Conservation (phyloP, 2,329 filamentous ascomycete genomes). For the Trichoderma cornu-damae region DNA sequence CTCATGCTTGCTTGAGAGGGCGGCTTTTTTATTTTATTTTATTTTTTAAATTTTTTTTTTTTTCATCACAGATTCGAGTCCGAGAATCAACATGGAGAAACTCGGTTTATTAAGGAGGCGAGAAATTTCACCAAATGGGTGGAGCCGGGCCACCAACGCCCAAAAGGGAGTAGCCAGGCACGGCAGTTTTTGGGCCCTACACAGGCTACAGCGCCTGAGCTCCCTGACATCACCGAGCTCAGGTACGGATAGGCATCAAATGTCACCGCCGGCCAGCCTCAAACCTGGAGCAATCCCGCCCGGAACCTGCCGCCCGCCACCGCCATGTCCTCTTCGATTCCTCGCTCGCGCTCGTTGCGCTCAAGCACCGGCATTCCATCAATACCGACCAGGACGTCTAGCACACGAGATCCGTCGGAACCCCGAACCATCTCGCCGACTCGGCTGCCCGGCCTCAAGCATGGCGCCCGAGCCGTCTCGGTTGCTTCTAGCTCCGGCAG, state of each 20-base stretch:
- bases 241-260: neutral
- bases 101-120: no score
- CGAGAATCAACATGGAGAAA: neutral
- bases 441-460: slow-evolving; percentile 44
- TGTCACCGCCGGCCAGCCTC: slow-evolving; percentile 1
- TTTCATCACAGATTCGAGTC: no score
- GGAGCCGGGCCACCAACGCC: neutral
- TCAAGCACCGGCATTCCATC: slow-evolving; percentile 21
- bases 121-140: no score
- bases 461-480: slow-evolving; percentile 33
- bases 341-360: slow-evolving; percentile 46
- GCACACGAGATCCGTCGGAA: slow-evolving; percentile 23
- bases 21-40: no score
- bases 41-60: no score
- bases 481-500: slow-evolving; percentile 23
- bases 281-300: neutral
- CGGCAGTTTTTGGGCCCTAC: slow-evolving; percentile 15
- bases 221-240: slow-evolving; percentile 13
- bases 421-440: slow-evolving; percentile 43
- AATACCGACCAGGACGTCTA: slow-evolving; percentile 25
- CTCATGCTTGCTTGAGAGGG: no score
- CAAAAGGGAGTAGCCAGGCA: slow-evolving; percentile 15
- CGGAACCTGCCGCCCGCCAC: neutral
- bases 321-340: slow-evolving; percentile 22
- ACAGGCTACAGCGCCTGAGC: slow-evolving; percentile 4